Conservation (phyloP, 345 rosid genomes). For the Sonneratia caseolaris region DNA sequence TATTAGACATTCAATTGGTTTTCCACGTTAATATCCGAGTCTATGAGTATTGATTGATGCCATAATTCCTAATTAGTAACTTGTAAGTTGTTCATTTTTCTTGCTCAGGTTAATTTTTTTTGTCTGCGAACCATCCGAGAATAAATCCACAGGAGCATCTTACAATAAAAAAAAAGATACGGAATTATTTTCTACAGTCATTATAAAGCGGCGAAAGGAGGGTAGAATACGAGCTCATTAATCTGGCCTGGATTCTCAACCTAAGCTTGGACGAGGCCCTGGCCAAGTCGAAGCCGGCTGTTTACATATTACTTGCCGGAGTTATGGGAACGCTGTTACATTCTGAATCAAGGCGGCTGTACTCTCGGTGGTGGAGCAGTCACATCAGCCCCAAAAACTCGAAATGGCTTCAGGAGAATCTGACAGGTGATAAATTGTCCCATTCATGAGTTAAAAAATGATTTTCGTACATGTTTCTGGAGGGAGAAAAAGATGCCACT, state of each 20-base stretch:
- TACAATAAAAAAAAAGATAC: background rate
- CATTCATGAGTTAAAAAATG: no score
- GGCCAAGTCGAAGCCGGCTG: constrained; percentile 53
- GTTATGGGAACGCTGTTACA: constrained; percentile 54
- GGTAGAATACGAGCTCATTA: constrained; percentile 12
- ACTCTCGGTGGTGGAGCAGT: constrained; percentile 99
- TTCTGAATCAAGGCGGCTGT: constrained; percentile 56
- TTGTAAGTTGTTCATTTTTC: background rate
- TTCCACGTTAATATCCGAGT: background rate
- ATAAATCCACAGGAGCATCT: background rate
- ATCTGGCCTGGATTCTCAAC: constrained; percentile 67
- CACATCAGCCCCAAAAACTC: constrained; percentile 91
- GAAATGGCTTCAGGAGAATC: constrained; percentile 99
- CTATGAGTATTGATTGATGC: background rate
- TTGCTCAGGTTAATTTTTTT: no score
- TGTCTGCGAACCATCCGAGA: background rate
- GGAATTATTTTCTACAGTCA: background rate
- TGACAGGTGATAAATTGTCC: constrained; percentile 42
- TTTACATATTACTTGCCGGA: constrained; percentile 38
- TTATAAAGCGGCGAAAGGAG: background rate
- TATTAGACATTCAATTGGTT: background rate
- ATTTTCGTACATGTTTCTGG: no score
- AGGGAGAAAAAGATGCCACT: background rate
- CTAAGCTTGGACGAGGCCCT: constrained; percentile 34
- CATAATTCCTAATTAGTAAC: background rate